Percentiles rank a stretch among this genome's conserved stretches.
Evolutionary conservation across 805 yeast species (phyloP).

Genomic region (Spathaspora girioi): DNA sequence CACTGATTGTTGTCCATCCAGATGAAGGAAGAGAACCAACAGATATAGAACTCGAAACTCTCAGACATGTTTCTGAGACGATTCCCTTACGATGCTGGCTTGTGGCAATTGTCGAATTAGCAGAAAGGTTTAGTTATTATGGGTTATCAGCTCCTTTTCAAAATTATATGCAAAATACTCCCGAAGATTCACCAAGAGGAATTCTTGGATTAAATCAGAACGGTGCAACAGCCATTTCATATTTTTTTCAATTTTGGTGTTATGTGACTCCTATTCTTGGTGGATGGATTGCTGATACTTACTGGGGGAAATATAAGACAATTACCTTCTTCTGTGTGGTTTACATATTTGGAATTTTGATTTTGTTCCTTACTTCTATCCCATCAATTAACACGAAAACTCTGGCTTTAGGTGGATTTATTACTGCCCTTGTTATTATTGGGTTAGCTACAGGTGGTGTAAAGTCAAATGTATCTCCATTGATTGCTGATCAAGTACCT

Average conservation of each 20-base stretch:
- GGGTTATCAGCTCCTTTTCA: constrained; percentile 73
- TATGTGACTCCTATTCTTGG: constrained; percentile 75
- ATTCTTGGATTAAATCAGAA: constrained; percentile 56
- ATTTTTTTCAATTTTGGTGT: constrained; percentile 77
- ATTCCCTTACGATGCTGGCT: constrained; percentile 54
- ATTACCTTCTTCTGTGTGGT: constrained; percentile 56
- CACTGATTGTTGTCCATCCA: too few species aligned
- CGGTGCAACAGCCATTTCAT: constrained; percentile 66
- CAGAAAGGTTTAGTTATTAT: constrained; percentile 77
- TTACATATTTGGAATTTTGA: constrained; percentile 59
- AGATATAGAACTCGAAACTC: constrained; percentile 45
- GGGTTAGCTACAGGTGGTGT: constrained; percentile 81
- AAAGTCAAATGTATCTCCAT: constrained; percentile 68
- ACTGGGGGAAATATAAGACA: constrained; percentile 66
- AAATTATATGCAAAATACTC: constrained; percentile 66
- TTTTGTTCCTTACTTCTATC: constrained; percentile 65
- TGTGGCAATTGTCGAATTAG: constrained; percentile 66
- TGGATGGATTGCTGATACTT: constrained; percentile 71
- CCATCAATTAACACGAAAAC: constrained; percentile 49
- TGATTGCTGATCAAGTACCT: constrained; percentile 60
- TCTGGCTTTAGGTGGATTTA: constrained; percentile 60
- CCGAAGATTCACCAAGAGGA: constrained; percentile 34
- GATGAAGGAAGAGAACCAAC: constrained; percentile 45
- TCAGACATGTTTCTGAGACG: constrained; percentile 47
- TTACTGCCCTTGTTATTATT: constrained; percentile 51